A percentile compares a stretch with the other conserved stretches of the same genome.
Evolutionary conservation across 2,329 filamentous ascomycete species (phyloP).

Genomic region (Ophiostoma sp.): DNA sequence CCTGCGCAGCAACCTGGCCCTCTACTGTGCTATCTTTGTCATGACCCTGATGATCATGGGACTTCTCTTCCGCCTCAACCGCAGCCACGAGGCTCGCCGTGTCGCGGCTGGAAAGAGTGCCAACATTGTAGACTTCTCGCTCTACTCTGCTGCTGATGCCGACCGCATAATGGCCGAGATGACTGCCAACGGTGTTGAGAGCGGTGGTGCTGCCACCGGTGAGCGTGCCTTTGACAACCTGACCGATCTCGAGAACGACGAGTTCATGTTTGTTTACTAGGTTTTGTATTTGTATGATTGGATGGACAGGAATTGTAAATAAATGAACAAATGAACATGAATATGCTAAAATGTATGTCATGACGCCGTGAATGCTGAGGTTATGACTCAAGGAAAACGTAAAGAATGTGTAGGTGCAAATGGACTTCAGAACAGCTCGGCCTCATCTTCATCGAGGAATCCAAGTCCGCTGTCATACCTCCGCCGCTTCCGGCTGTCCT

Average conservation of each 20-base stretch:
- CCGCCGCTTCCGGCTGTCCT: slow-evolving; percentile 37
- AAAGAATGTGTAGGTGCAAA: not conserved
- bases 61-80: slow-evolving; percentile 22
- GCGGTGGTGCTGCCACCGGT: slow-evolving; percentile 16
- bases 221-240: slow-evolving; percentile 26
- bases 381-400: not conserved
- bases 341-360: not conserved
- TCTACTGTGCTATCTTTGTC: slow-evolving; percentile 35
- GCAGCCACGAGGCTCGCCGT: slow-evolving; percentile 20
- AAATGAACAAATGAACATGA: not conserved
- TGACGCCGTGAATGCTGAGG: not conserved
- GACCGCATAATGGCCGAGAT: slow-evolving; percentile 22
- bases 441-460: slow-evolving; percentile 48
- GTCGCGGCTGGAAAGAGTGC: slow-evolving; percentile 25
- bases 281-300: not conserved
- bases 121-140: slow-evolving; percentile 22
- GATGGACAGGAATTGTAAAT: not conserved
- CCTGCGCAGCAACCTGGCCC: slow-evolving; percentile 52
- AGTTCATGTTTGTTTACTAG: slow-evolving; percentile 27
- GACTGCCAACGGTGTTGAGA: slow-evolving; percentile 11
- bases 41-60: slow-evolving; percentile 15
- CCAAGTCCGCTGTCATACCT: slow-evolving; percentile 52
- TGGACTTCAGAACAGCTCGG: not conserved
- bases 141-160: slow-evolving; percentile 21
- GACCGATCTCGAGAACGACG: slow-evolving; percentile 28